A percentile compares a stretch with the other conserved stretches of the same genome.
Evolutionary conservation across 352 stramenopile genomes (phyloP).

Genomic region (Aphanomyces invadans): DNA sequence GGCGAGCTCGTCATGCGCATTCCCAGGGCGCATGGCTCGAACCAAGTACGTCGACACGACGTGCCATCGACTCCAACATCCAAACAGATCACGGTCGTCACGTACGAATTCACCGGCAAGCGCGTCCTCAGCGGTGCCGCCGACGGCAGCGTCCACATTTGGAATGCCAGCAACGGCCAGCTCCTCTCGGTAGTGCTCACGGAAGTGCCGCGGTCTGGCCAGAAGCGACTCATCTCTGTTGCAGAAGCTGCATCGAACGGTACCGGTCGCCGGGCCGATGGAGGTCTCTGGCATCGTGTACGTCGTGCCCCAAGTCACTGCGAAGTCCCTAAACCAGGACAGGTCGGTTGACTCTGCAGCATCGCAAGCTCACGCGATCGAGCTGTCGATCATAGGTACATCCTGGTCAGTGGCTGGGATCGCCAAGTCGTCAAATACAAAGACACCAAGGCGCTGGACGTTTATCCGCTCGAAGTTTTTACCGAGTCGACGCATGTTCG

Average conservation of each 20-base stretch:
- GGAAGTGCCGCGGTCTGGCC: too few relatives aligned
- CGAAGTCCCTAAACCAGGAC: constrained; percentile 10
- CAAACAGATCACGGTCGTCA: constrained; percentile 9
- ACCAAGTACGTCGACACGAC: not conserved
- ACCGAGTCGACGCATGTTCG: not conserved
- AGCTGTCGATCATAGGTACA: not conserved
- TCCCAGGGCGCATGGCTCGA: not conserved
- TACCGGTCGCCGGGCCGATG: not conserved
- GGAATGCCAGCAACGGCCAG: constrained; percentile 19
- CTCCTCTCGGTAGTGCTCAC: constrained; percentile 18
- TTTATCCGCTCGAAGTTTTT: not conserved
- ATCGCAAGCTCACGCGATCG: not conserved
- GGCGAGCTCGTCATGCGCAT: constrained; percentile 14
- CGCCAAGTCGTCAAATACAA: not conserved
- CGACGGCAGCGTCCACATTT: constrained; percentile 12
- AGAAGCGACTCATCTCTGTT: too few relatives aligned
- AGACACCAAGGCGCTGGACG: constrained; percentile 3
- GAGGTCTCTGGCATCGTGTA: not conserved
- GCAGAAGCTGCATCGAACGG: not conserved
- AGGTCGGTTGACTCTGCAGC: not conserved
- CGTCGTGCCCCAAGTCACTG: not conserved
- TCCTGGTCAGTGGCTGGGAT: constrained; percentile 2
- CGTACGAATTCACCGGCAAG: not conserved
- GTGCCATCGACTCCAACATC: too few relatives aligned
- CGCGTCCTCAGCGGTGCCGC: not conserved